Evolutionary conservation across 2,329 filamentous ascomycete genomes (phyloP).

Genomic region (Phoma herbarum): DNA sequence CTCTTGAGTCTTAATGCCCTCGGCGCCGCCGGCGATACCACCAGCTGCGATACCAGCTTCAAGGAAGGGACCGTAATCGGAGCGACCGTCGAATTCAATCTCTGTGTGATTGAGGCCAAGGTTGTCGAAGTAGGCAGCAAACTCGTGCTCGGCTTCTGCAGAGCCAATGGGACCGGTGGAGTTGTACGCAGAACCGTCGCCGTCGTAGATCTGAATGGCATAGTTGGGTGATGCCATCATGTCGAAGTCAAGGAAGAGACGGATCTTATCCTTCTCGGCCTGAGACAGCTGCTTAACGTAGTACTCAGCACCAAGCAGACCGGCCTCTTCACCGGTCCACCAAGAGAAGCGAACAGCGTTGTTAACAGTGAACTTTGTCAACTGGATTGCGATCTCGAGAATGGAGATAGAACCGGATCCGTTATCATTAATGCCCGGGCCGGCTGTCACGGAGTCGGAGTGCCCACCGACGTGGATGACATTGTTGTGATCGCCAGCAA

Average conservation of each 20-base stretch:
- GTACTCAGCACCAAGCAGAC: slow-evolving; percentile 67
- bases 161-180: slow-evolving; percentile 68
- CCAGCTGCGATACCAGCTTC: slow-evolving; percentile 75
- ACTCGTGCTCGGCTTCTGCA: slow-evolving; percentile 71
- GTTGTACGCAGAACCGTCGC: slow-evolving; percentile 65
- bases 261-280: slow-evolving; percentile 65
- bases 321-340: slow-evolving; percentile 71
- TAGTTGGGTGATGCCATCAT: slow-evolving; percentile 75
- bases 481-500: slow-evolving; percentile 66
- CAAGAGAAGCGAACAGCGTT: slow-evolving; percentile 72
- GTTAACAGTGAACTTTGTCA: slow-evolving; percentile 76
- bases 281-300: slow-evolving; percentile 62
- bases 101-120: slow-evolving; percentile 61
- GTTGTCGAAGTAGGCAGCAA: slow-evolving; percentile 51
- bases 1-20: slow-evolving; percentile 75
- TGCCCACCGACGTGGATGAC: slow-evolving; percentile 67
- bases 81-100: slow-evolving; percentile 79
- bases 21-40: slow-evolving; percentile 80
- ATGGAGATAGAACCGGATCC: slow-evolving; percentile 72
- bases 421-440: slow-evolving; percentile 80
- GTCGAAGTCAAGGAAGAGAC: slow-evolving; percentile 75
- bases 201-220: slow-evolving; percentile 64
- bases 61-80: slow-evolving; percentile 82
- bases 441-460: slow-evolving; percentile 67
- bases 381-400: slow-evolving; percentile 66